Percentiles rank a stretch among this genome's conserved stretches.
phyloP scores from a whole-genome alignment of 176 grass and related monocot species.

The Typha latifolia region DNA sequence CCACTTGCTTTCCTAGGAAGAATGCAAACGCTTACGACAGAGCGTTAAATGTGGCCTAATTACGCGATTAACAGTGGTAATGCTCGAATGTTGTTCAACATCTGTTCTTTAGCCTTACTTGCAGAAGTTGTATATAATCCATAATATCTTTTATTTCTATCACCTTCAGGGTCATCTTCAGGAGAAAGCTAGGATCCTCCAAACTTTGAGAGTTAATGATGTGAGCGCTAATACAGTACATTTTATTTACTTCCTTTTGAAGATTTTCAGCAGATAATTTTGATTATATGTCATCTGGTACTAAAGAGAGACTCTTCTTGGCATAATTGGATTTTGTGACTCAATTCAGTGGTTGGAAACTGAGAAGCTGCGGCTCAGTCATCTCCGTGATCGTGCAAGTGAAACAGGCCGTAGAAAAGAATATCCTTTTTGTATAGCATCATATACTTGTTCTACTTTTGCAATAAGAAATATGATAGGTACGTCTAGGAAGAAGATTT shows the following conservation, averaged over 20 bases:
- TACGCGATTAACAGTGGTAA: constrained; percentile 86
- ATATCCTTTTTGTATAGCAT: constrained; percentile 76
- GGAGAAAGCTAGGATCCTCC: constrained; percentile 64
- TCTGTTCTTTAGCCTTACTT: constrained; percentile 8
- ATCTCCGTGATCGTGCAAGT: constrained; percentile 97
- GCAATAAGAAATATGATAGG: too few species aligned
- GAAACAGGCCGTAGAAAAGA: constrained; percentile 92
- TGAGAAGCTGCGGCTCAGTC: constrained; percentile 79
- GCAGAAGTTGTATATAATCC: constrained; percentile 18
- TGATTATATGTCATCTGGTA: not conserved
- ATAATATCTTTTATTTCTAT: constrained; percentile 17
- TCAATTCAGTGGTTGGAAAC: constrained; percentile 67
- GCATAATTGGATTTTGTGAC: constrained; percentile 15
- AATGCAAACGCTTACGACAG: constrained; percentile 78
- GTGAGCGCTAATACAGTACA: constrained; percentile 24
- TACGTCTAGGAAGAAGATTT: too few species aligned
- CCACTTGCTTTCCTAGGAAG: constrained; percentile 49
- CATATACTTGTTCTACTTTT: constrained; percentile 12
- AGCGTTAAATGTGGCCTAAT: constrained; percentile 71
- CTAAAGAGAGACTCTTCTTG: not conserved
- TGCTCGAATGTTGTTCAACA: constrained; percentile 25
- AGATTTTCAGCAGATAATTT: not conserved
- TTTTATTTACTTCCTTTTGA: not conserved
- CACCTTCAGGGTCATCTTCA: constrained; percentile 56
- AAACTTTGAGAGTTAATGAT: constrained; percentile 71